Evolutionary conservation across 108 stramenopile species (phyloP).

Genomic region (Bacterosira constricta): DNA sequence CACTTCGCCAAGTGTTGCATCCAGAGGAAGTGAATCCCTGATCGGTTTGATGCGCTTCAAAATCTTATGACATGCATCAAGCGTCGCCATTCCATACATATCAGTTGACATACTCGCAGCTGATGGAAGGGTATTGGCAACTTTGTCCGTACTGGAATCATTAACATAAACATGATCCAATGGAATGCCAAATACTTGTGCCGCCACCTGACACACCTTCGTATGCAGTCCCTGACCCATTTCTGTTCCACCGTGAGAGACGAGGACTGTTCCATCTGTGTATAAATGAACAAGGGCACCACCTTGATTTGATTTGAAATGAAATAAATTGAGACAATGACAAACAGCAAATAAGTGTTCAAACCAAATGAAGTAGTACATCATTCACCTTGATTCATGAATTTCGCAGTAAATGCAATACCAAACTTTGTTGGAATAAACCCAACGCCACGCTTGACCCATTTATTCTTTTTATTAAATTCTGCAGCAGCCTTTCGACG

Average conservation of each 20-base stretch:
- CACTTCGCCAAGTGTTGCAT: slow-evolving; percentile 63
- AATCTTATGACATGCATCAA: slow-evolving; percentile 94
- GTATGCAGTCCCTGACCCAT: slow-evolving; percentile 98
- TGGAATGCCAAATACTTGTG: slow-evolving; percentile 90
- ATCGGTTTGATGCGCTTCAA: slow-evolving; percentile 79
- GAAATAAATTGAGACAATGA: slow-evolving; percentile 32
- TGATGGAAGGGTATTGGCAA: slow-evolving; percentile 89
- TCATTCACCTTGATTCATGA: slow-evolving; percentile 87
- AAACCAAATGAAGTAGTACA: not conserved
- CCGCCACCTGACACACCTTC: slow-evolving; percentile 93
- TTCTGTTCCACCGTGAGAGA: slow-evolving; percentile 95
- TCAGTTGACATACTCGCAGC: slow-evolving; percentile 95
- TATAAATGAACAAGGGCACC: slow-evolving; percentile 95
- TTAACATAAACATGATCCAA: slow-evolving; percentile 86
- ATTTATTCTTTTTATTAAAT: slow-evolving; percentile 87
- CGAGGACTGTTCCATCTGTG: slow-evolving; percentile 91
- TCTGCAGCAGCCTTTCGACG: slow-evolving; percentile 64
- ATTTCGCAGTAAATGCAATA: slow-evolving; percentile 83
- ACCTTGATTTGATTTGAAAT: slow-evolving; percentile 85
- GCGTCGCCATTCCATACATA: slow-evolving; percentile 94
- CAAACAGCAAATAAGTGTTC: not conserved
- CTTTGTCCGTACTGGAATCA: slow-evolving; percentile 92
- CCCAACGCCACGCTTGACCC: slow-evolving; percentile 84
- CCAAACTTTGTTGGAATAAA: slow-evolving; percentile 95
- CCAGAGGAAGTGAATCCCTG: slow-evolving; percentile 69